These are phyloP conservation scores for Zizania latifolia DNA, from an alignment of 176 grass and related monocot species.

Conservation along the genomic window DNA sequence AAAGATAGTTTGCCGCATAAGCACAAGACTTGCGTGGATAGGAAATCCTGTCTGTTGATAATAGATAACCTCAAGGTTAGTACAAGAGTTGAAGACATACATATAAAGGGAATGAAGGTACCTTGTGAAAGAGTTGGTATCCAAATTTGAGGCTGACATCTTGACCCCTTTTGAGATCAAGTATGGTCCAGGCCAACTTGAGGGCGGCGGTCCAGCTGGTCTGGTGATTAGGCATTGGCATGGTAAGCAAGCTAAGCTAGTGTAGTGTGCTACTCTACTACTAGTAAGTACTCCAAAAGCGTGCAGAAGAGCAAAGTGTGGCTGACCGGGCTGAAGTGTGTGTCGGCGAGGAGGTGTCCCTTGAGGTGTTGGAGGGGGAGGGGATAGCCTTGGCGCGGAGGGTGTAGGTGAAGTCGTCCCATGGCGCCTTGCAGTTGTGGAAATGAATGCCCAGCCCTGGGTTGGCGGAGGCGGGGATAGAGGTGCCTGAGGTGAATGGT, in stretches of 20 bases:
- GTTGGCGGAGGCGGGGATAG: conserved; percentile 47
- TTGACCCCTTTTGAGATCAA: conserved; percentile 69
- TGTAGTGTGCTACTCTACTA: no score
- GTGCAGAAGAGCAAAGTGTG: neutral
- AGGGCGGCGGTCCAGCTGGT: conserved; percentile 37
- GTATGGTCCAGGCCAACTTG: conserved; percentile 72
- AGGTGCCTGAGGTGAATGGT: conserved; percentile 56
- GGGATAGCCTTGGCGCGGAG: conserved; percentile 58
- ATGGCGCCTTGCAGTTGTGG: neutral
- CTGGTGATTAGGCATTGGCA: conserved; percentile 16
- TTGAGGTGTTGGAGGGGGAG: conserved; percentile 50
- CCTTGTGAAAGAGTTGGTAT: conserved; percentile 62
- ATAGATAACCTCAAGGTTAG: conserved; percentile 32
- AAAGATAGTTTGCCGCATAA: no score
- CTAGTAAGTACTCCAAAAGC: neutral
- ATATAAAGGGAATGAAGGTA: conserved; percentile 26
- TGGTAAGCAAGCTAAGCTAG: no score
- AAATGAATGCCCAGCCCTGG: conserved; percentile 54
- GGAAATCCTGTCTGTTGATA: no score
- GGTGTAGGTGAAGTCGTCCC: conserved; percentile 44
- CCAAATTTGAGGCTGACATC: conserved; percentile 89
- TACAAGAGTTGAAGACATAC: conserved; percentile 10
- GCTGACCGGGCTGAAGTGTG: conserved; percentile 58
- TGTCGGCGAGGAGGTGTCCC: conserved; percentile 39
- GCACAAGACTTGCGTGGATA: no score